Evolutionary conservation across 768 basidiomycete genomes (phyloP).

Genomic region (Amyloporia xantha): DNA sequence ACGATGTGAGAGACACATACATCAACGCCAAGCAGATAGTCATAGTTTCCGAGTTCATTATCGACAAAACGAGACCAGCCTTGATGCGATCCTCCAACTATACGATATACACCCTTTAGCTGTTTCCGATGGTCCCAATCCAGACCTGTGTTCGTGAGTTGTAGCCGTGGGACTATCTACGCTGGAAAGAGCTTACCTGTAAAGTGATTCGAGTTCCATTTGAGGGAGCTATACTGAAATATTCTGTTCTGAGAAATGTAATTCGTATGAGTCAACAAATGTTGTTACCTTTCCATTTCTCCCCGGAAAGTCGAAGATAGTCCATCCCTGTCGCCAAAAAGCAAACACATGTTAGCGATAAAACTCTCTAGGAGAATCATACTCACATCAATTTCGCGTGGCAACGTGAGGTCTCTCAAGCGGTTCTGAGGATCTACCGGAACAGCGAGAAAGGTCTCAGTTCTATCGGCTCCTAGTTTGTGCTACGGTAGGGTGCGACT

Average conservation of each 20-base stretch:
- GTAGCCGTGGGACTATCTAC: background rate
- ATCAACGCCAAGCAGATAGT: constrained; percentile 72
- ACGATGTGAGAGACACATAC: constrained; percentile 32
- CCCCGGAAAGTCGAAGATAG: constrained; percentile 79
- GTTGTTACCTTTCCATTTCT: constrained; percentile 58
- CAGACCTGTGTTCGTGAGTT: constrained; percentile 41
- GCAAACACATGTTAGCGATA: no score
- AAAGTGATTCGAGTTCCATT: constrained; percentile 76
- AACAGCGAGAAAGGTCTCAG: constrained; percentile 62
- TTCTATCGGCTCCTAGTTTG: constrained; percentile 77
- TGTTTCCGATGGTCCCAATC: constrained; percentile 76
- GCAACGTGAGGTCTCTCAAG: constrained; percentile 48
- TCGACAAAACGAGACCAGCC: constrained; percentile 83
- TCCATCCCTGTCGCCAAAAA: constrained; percentile 57
- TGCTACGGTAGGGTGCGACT: no score
- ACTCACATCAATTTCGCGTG: constrained; percentile 59
- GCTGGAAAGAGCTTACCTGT: constrained; percentile 42
- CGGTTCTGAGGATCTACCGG: constrained; percentile 69
- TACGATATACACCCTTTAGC: constrained; percentile 63
- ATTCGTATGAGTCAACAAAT: constrained; percentile 12
- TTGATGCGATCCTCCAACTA: constrained; percentile 57
- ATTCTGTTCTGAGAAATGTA: background rate
- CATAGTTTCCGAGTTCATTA: constrained; percentile 81
- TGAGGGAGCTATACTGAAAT: constrained; percentile 58
- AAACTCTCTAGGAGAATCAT: background rate